Percentiles rank a stretch among this genome's conserved stretches.
phyloP scores from a whole-genome alignment of 2,329 filamentous ascomycete genomes.

The Aureobasidium namibiae region DNA sequence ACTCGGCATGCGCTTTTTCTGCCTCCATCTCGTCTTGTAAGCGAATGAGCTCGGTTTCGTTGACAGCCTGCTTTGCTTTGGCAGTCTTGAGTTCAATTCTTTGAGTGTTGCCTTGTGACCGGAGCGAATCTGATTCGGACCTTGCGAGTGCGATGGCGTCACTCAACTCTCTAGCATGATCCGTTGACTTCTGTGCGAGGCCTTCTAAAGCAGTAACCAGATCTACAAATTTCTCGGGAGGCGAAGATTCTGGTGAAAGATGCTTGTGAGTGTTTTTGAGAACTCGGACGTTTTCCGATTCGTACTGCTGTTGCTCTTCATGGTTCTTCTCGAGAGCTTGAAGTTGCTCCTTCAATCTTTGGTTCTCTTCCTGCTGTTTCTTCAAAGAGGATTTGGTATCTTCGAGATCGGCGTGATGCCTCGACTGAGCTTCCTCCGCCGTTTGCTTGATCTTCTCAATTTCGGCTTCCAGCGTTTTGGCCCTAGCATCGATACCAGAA shows the following conservation, averaged over 20 bases:
- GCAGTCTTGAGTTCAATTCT: slow-evolving; percentile 26
- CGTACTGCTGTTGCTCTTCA: slow-evolving; percentile 36
- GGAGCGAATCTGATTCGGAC: slow-evolving; percentile 37
- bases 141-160: slow-evolving; percentile 39
- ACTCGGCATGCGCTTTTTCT: slow-evolving; percentile 38
- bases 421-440: slow-evolving; percentile 43
- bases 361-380: slow-evolving; percentile 56
- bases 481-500: slow-evolving; percentile 57
- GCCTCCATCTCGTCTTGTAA: slow-evolving; percentile 37
- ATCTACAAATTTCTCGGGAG: slow-evolving; percentile 30
- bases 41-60: slow-evolving; percentile 31
- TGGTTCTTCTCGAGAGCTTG: slow-evolving; percentile 21
- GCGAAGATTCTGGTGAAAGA: slow-evolving; percentile 27
- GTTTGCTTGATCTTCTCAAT: slow-evolving; percentile 52
- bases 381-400: slow-evolving; percentile 8
- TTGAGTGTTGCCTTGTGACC: slow-evolving; percentile 32
- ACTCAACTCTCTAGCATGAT: slow-evolving; percentile 37
- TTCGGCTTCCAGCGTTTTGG: slow-evolving; percentile 62
- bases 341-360: slow-evolving; percentile 48
- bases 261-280: slow-evolving; percentile 30
- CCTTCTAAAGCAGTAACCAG: slow-evolving; percentile 37
- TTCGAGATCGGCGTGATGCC: slow-evolving; percentile 33
- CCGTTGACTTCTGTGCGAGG: slow-evolving; percentile 33
- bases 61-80: slow-evolving; percentile 25
- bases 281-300: slow-evolving; percentile 24